A percentile compares a stretch with the other conserved stretches of the same genome.
These are phyloP conservation scores for Didymella sp. DNA, from an alignment of 2,329 filamentous ascomycete genomes.

Conservation along the genomic window DNA sequence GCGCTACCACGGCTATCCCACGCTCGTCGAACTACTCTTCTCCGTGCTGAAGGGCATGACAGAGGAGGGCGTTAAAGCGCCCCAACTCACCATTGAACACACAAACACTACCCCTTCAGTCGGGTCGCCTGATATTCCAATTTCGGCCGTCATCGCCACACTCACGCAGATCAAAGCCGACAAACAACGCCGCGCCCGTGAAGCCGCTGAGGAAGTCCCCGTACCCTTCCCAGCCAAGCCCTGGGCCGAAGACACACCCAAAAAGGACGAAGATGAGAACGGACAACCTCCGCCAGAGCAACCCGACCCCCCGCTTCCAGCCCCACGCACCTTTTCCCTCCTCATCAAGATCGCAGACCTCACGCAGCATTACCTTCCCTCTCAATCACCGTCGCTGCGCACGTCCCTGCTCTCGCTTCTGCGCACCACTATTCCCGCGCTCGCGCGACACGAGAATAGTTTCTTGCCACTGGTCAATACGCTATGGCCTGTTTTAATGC, in stretches of 20 bases:
- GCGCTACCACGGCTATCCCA: slow-evolving; percentile 90
- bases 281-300: slow-evolving; percentile 34
- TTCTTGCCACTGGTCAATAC: slow-evolving; percentile 91
- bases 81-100: slow-evolving; percentile 53
- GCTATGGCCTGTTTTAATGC: slow-evolving; percentile 82
- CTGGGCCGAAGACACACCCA: slow-evolving; percentile 46
- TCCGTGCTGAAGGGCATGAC: slow-evolving; percentile 82
- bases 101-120: neutral
- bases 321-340: slow-evolving; percentile 79
- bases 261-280: slow-evolving; percentile 44
- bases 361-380: slow-evolving; percentile 90
- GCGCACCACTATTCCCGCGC: slow-evolving; percentile 71
- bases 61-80: slow-evolving; percentile 74
- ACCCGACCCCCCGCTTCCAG: slow-evolving; percentile 64
- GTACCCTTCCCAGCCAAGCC: slow-evolving; percentile 40
- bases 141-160: slow-evolving; percentile 34
- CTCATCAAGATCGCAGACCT: slow-evolving; percentile 81
- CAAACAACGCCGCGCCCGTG: slow-evolving; percentile 31
- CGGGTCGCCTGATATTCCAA: slow-evolving; percentile 11
- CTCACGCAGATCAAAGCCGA: slow-evolving; percentile 48
- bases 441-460: slow-evolving; percentile 78
- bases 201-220: slow-evolving; percentile 28
- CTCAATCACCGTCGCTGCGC: slow-evolving; percentile 78
- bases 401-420: slow-evolving; percentile 80
- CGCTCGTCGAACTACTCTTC: slow-evolving; percentile 85